Percentiles rank a stretch among this genome's conserved stretches.
Conservation (phyloP, 2,329 filamentous ascomycete species). For the Cordyceps tenuipes region DNA sequence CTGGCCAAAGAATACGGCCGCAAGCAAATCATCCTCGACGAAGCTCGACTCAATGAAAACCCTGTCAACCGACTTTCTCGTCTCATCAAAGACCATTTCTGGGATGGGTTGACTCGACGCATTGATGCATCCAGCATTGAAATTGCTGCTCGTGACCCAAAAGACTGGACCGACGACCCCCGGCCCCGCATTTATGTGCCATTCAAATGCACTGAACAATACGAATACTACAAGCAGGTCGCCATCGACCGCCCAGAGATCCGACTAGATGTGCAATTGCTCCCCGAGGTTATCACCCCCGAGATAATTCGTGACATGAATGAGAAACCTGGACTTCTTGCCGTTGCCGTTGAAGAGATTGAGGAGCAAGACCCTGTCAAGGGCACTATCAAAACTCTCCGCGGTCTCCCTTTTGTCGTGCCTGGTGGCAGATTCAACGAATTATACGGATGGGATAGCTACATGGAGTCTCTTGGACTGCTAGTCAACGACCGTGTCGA, state of each 20-base stretch:
- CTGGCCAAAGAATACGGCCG: conserved; percentile 85
- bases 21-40: conserved; percentile 83
- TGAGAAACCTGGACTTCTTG: conserved; percentile 77
- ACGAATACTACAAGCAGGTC: conserved; percentile 78
- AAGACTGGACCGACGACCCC: conserved; percentile 89
- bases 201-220: conserved; percentile 73
- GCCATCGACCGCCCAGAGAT: conserved; percentile 74
- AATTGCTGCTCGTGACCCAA: conserved; percentile 78
- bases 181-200: conserved; percentile 90
- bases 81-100: conserved; percentile 83
- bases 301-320: conserved; percentile 79
- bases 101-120: conserved; percentile 79
- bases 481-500: conserved; percentile 78
- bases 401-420: conserved; percentile 89
- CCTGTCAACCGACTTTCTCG: conserved; percentile 81
- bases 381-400: conserved; percentile 51
- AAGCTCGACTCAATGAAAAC: conserved; percentile 88
- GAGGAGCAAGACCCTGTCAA: conserved; percentile 51
- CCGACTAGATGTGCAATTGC: conserved; percentile 74
- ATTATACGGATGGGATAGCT: conserved; percentile 97
- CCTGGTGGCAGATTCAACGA: conserved; percentile 97
- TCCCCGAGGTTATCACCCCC: conserved; percentile 70
- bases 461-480: conserved; percentile 92
- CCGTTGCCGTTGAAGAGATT: conserved; percentile 77
- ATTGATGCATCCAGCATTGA: conserved; percentile 87